Conservation (phyloP, 2,329 filamentous ascomycete species). For the Ilyonectria sp. region DNA sequence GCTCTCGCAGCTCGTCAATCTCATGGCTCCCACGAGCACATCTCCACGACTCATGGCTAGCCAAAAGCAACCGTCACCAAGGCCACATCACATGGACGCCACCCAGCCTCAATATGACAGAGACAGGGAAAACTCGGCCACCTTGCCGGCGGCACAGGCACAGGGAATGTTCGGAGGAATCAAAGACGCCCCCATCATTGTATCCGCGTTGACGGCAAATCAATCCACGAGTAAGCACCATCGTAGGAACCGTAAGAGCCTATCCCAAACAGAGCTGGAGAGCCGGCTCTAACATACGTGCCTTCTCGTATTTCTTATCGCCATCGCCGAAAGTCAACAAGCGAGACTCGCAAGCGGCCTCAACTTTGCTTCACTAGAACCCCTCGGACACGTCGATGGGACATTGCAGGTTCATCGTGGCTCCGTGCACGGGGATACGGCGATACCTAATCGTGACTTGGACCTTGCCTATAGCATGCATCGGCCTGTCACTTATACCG, state of each 20-base stretch:
- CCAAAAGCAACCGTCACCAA: not conserved
- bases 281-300: constrained; percentile 9
- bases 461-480: constrained; percentile 31
- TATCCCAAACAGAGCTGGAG: constrained; percentile 2
- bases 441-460: constrained; percentile 24
- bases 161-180: not conserved
- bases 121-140: not conserved
- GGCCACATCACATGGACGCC: not conserved
- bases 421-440: constrained; percentile 17
- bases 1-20: constrained; percentile 10
- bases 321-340: constrained; percentile 1
- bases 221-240: not conserved
- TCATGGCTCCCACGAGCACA: not conserved
- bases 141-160: constrained; percentile 22
- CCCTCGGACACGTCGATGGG: constrained; percentile 9
- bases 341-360: constrained; percentile 6
- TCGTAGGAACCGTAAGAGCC: not conserved
- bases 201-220: not conserved
- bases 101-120: constrained; percentile 3
- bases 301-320: constrained; percentile 15
- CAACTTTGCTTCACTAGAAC: constrained; percentile 6
- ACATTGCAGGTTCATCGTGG: constrained; percentile 10
- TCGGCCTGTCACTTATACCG: constrained; percentile 24
- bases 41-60: constrained; percentile 14
- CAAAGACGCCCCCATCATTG: not conserved